Evolutionary conservation across 2,329 filamentous ascomycete species (phyloP), one percentile per base, ranked within the genome.

Genomic region (Rutstroemia sp.): DNA sequence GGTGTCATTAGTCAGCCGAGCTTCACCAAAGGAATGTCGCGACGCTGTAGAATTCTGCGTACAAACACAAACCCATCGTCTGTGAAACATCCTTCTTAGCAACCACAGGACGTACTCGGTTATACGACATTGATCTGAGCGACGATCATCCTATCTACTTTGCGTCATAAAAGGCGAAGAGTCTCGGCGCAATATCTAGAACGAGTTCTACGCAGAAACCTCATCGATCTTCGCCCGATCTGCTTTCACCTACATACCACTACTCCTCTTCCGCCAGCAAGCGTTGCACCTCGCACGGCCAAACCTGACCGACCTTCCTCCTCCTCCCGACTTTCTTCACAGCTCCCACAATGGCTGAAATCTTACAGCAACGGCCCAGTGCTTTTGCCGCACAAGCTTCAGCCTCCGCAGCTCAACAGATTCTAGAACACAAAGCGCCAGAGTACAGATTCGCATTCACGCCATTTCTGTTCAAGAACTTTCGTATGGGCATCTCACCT

Each of bases 401-500:
- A 47, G 54, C 54, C 45, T 56, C 54, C 23, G 48, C 48, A 40
- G 48, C 48, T n/a, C 63, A 59, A 12, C 67, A 70, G 50, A 81
- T 87, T 70, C 79, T 86, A 64, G 73, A 78, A 57, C 83, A 83
- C 72, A 71, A 74, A 57, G 72, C 78, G 4, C 76, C 77, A 4
- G 65, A 70, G 58, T 87, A 89, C 75, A 82, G 76, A 64, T 96
- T 96, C 77, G 82, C 82, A 71, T 96, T 96, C 78, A 86, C 83
- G 34, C 87, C 89, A 48, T 96, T 95, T 75, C 83, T 96, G 39
- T 86, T 86, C 63, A 78, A 84, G 60, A 91, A 88, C 63, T 91
- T 94, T 73, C 85, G 90, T 61, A 92, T 95, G 73, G 88, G 88
- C 61, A 84, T 96, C 51, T 83, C 89, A 21, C 81, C 87, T 39